Evolutionary conservation across 2,329 filamentous ascomycete genomes (phyloP).

Genomic region (Pseudogymnoascus sp.): DNA sequence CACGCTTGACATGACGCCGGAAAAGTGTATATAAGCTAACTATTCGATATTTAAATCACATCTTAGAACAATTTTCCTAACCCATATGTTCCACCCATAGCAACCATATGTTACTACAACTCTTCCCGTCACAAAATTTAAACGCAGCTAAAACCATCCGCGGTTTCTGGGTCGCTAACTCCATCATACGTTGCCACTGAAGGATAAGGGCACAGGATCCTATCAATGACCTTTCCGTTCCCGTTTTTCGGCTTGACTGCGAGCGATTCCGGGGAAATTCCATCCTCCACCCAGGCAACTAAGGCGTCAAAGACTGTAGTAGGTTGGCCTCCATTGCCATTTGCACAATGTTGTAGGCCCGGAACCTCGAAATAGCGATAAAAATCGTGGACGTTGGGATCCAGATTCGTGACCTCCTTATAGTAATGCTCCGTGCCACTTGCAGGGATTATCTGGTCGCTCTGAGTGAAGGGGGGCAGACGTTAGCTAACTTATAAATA

Average conservation of each 20-base stretch:
- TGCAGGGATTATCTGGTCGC: conserved; percentile 15
- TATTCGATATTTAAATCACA: background rate
- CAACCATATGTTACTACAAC: background rate
- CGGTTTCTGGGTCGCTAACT: background rate
- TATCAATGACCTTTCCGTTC: background rate
- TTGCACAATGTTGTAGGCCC: conserved; percentile 29
- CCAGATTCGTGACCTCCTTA: conserved; percentile 17
- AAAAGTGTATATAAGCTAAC: background rate
- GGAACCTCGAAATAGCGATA: conserved; percentile 29
- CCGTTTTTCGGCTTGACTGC: background rate
- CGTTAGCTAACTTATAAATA: background rate
- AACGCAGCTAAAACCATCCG: conserved; percentile 2
- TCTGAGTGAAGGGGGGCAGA: background rate
- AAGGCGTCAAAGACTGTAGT: conserved; percentile 23
- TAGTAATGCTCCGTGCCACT: conserved; percentile 24
- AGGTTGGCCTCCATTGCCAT: conserved; percentile 25
- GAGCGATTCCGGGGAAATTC: conserved; percentile 22
- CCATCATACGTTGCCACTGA: conserved; percentile 6
- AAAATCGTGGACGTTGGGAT: conserved; percentile 25
- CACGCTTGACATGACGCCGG: background rate
- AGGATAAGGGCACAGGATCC: conserved; percentile 12
- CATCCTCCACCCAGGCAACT: conserved; percentile 29
- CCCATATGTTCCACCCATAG: background rate
- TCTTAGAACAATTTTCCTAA: background rate
- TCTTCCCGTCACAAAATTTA: background rate